Evolutionary conservation across 2,329 filamentous ascomycete genomes (phyloP).

Genomic region (Exophiala sp.): DNA sequence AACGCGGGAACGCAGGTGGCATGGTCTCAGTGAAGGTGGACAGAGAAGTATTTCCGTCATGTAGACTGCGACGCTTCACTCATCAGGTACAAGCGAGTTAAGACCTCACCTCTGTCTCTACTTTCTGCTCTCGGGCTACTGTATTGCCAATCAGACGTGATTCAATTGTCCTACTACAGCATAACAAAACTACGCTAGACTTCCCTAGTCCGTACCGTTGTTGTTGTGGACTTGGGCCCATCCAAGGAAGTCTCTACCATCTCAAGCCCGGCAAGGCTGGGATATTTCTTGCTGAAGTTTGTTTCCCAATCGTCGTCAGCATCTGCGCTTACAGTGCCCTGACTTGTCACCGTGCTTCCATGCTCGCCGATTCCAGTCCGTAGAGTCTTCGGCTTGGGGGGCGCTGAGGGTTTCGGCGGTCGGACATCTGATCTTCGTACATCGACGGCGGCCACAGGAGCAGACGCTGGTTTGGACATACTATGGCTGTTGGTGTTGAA

Average conservation of each 20-base stretch:
- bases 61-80: neutral
- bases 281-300: constrained; percentile 79
- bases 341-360: constrained; percentile 31
- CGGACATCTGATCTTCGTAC: constrained; percentile 8
- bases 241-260: constrained; percentile 70
- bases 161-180: neutral
- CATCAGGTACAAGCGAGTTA: neutral
- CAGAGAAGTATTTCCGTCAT: neutral
- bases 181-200: constrained; percentile 30
- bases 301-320: constrained; percentile 56
- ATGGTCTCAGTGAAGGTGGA: neutral
- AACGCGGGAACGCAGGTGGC: neutral
- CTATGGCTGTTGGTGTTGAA: constrained; percentile 1
- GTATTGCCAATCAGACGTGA: neutral
- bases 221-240: constrained; percentile 33
- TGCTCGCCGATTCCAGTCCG: constrained; percentile 40
- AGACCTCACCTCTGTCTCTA: neutral
- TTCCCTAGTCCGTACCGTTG: constrained; percentile 38
- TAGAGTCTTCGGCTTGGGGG: constrained; percentile 57
- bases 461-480: constrained; percentile 14
- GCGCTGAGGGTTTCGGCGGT: constrained; percentile 46
- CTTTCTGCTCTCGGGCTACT: neutral
- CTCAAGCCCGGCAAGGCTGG: constrained; percentile 76
- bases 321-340: constrained; percentile 23
- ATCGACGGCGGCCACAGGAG: constrained; percentile 21